These are phyloP conservation scores for Coniochaeta prunicola DNA, from an alignment of 2,329 filamentous ascomycete genomes.

Conservation along the genomic window DNA sequence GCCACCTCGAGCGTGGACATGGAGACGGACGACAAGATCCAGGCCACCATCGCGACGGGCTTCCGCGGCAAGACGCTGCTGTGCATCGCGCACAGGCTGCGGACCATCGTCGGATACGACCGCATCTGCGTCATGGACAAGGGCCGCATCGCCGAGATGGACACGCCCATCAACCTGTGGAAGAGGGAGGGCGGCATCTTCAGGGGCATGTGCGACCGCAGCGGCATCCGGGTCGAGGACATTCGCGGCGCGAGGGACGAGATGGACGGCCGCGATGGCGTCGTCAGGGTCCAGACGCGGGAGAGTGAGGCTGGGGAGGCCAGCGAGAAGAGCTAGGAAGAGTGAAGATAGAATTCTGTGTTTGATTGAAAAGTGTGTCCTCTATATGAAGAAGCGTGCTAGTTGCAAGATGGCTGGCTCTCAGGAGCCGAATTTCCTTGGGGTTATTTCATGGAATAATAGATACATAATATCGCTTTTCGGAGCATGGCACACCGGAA, in stretches of 20 bases:
- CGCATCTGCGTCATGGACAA: constrained; percentile 95
- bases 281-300: not conserved
- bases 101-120: constrained; percentile 91
- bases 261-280: constrained; percentile 11
- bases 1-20: constrained; percentile 91
- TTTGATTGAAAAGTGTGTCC: too few species aligned
- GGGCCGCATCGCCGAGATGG: constrained; percentile 81
- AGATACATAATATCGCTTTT: too few species aligned
- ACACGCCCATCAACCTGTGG: constrained; percentile 67
- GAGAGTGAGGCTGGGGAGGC: constrained; percentile 9
- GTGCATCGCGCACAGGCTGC: constrained; percentile 86
- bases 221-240: constrained; percentile 60
- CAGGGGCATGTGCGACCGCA: constrained; percentile 80
- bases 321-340: constrained; percentile 3
- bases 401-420: too few species aligned
- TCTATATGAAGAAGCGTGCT: too few species aligned
- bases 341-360: constrained; percentile 1
- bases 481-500: too few species aligned
- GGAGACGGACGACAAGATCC: constrained; percentile 94
- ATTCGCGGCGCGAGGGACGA: constrained; percentile 36
- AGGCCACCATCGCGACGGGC: constrained; percentile 74
- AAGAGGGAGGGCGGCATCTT: constrained; percentile 67
- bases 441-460: too few species aligned
- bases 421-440: too few species aligned
- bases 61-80: constrained; percentile 84